Evolutionary conservation across 305 asterid genomes (phyloP).

Genomic region (Monarda citriodora): DNA sequence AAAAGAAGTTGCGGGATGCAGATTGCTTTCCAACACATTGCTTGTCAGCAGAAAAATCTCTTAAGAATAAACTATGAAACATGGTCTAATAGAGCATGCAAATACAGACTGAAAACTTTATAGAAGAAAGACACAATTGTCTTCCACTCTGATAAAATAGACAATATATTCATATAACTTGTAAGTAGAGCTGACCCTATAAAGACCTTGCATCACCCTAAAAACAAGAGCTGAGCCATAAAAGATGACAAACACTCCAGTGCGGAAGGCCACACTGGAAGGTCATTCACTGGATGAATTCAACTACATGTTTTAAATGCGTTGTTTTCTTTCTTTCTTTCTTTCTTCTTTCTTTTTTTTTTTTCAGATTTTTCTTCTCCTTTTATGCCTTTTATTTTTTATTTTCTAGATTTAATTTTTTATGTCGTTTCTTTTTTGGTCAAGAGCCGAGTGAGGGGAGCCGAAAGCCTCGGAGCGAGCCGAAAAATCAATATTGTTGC

Average conservation of each 20-base stretch:
- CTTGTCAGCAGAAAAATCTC: not conserved
- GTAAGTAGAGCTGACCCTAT: not conserved
- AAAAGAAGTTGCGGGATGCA: not conserved
- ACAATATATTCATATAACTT: not conserved
- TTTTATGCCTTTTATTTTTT: too few species aligned
- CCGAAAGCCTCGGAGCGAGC: too few species aligned
- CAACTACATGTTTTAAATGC: too few species aligned
- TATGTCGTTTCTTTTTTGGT: too few species aligned
- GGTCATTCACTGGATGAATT: too few species aligned
- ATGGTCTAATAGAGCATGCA: conserved; percentile 1
- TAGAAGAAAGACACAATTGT: not conserved
- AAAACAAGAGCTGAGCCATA: not conserved
- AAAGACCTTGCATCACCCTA: not conserved
- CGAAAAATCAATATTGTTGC: too few species aligned
- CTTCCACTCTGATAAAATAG: conserved; percentile 1
- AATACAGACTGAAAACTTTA: conserved; percentile 8
- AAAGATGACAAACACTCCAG: not conserved
- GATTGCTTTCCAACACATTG: not conserved
- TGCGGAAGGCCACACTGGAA: too few species aligned
- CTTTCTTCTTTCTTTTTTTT: too few species aligned
- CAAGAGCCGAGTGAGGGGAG: too few species aligned
- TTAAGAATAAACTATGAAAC: not conserved
- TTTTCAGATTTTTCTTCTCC: too few species aligned
- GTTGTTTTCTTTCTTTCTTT: too few species aligned
- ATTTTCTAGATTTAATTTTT: too few species aligned